phyloP scores from a whole-genome alignment of 192 early-diverging fungal species.

The Geranomyces variabilis region DNA sequence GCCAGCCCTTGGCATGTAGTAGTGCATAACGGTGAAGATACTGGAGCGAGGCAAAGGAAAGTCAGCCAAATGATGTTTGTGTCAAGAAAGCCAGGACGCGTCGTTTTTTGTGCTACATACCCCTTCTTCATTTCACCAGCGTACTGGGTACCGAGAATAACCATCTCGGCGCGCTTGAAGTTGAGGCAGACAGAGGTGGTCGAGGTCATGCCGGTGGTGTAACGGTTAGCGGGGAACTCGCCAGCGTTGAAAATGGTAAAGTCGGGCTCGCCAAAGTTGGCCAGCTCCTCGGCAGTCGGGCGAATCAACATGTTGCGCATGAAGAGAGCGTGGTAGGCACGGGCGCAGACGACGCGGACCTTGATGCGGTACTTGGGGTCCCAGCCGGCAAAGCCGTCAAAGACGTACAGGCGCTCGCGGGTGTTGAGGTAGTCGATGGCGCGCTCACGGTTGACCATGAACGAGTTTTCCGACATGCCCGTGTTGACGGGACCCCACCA shows the following conservation, averaged over 20 bases:
- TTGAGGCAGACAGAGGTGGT: conserved; percentile 89
- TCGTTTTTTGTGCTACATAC: conserved; percentile 41
- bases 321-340: conserved; percentile 94
- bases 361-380: conserved; percentile 98
- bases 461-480: conserved; percentile 72
- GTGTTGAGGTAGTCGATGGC: conserved; percentile 97
- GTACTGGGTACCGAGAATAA: conserved; percentile 97
- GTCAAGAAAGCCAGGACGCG: no score
- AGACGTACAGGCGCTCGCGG: conserved; percentile 84
- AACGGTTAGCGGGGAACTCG: conserved; percentile 88
- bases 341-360: conserved; percentile 91
- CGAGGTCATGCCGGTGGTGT: conserved; percentile 95
- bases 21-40: conserved; percentile 98
- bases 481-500: conserved; percentile 99
- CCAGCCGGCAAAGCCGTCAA: conserved; percentile 98
- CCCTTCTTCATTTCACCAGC: conserved; percentile 99
- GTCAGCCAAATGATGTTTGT: no score
- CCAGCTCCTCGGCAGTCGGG: conserved; percentile 87
- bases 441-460: conserved; percentile 94
- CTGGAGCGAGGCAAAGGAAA: background rate
- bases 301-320: conserved; percentile 99
- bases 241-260: conserved; percentile 99
- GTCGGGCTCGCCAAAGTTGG: conserved; percentile 91
- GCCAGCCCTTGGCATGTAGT: conserved; percentile 94
- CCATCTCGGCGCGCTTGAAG: conserved; percentile 94